A percentile compares a stretch with the other conserved stretches of the same genome.
These are phyloP conservation scores for Ramaria sp. DNA, from an alignment of 768 basidiomycete species.

Conservation along the genomic window DNA sequence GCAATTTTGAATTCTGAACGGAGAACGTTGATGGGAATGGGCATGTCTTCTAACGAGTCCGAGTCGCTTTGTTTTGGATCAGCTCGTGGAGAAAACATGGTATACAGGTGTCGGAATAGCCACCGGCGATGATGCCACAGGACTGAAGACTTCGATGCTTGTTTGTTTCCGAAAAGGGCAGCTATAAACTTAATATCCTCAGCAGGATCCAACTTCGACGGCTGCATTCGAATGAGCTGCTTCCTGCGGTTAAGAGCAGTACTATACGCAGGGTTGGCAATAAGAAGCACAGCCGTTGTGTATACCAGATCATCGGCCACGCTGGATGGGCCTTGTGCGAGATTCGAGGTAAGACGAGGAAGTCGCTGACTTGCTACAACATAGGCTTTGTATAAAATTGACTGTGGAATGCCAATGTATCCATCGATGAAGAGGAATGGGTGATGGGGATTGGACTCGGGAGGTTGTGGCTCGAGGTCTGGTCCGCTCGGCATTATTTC, in stretches of 20 bases:
- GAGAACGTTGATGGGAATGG: slow-evolving; percentile 3
- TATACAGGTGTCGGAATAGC: slow-evolving; percentile 35
- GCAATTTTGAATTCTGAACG: slow-evolving; percentile 37
- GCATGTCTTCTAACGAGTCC: slow-evolving; percentile 22
- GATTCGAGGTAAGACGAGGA: slow-evolving; percentile 9
- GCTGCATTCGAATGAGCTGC: slow-evolving; percentile 28
- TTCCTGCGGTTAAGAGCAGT: slow-evolving; percentile 58
- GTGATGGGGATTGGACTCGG: slow-evolving; percentile 9
- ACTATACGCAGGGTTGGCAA: slow-evolving; percentile 60
- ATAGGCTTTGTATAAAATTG: slow-evolving; percentile 43
- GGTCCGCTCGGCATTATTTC: not conserved
- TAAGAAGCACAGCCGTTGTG: slow-evolving; percentile 40
- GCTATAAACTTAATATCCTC: slow-evolving; percentile 38
- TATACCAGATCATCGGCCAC: slow-evolving; percentile 14
- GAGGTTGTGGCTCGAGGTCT: not conserved
- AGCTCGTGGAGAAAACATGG: not conserved
- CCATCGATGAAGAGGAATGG: slow-evolving; percentile 50
- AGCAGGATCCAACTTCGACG: slow-evolving; percentile 24
- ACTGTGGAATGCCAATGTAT: slow-evolving; percentile 58
- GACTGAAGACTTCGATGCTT: slow-evolving; percentile 54
- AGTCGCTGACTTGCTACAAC: slow-evolving; percentile 24
- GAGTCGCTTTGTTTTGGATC: slow-evolving; percentile 11
- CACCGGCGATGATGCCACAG: slow-evolving; percentile 66
- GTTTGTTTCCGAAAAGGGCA: slow-evolving; percentile 39
- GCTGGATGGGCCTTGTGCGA: not conserved